Conservation (phyloP, 2,329 filamentous ascomycete genomes). For the Aureobasidium sp. region DNA sequence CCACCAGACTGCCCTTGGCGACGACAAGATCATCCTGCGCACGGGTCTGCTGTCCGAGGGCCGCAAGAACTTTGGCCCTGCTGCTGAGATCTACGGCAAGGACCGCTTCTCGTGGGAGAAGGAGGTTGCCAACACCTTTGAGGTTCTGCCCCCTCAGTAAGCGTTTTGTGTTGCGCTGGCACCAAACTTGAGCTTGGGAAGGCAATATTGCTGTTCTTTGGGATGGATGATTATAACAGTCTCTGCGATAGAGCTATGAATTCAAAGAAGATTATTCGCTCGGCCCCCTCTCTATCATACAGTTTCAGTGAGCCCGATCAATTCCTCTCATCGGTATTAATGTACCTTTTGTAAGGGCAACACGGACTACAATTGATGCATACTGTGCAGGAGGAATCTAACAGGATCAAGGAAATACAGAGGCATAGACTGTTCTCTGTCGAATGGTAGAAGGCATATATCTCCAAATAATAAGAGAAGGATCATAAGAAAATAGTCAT, state of each 20-base stretch:
- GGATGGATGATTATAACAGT: not conserved
- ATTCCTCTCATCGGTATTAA: too few species aligned
- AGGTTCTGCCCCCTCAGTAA: constrained; percentile 32
- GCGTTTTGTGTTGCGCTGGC: not conserved
- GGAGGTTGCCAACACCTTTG: constrained; percentile 43
- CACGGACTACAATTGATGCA: too few species aligned
- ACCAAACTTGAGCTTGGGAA: too few species aligned
- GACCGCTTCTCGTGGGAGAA: constrained; percentile 41
- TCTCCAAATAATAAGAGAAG: too few species aligned
- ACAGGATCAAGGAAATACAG: too few species aligned
- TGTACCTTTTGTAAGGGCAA: too few species aligned
- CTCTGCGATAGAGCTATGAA: not conserved
- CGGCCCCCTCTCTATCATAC: too few species aligned
- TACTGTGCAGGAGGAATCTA: too few species aligned
- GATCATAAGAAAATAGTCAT: not conserved
- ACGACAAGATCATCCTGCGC: constrained; percentile 46
- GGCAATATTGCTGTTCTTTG: not conserved
- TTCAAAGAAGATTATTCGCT: not conserved
- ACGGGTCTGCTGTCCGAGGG: constrained; percentile 43
- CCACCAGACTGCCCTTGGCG: constrained; percentile 46
- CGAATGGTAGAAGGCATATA: too few species aligned
- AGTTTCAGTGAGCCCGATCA: too few species aligned
- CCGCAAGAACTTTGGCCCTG: constrained; percentile 42
- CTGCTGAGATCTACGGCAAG: constrained; percentile 51
- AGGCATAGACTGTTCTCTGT: too few species aligned